Percentiles rank a stretch among this genome's conserved stretches.
Evolutionary conservation across 2,329 filamentous ascomycete genomes (phyloP).

Genomic region (Sporothrix protearum): DNA sequence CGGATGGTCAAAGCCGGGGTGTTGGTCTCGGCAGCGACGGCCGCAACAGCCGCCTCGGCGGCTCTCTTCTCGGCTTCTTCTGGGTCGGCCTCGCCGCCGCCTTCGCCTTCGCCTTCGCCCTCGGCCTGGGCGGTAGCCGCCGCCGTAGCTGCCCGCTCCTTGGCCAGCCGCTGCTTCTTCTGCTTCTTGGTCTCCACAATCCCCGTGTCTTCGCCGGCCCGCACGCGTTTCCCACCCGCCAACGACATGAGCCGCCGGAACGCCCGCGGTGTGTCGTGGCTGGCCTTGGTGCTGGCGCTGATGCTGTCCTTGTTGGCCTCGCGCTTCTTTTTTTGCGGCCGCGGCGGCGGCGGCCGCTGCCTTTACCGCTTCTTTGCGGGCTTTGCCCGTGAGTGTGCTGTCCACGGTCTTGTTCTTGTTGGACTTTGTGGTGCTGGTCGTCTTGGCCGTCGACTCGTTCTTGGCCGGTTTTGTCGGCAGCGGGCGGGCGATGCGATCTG

Average conservation of each 20-base stretch:
- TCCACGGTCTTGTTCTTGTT: background rate
- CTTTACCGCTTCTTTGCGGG: background rate
- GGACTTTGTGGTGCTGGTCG: slow-evolving; percentile 31
- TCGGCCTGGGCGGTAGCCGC: background rate
- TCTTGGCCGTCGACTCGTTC: slow-evolving; percentile 26
- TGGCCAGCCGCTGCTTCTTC: slow-evolving; percentile 35
- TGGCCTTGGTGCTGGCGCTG: slow-evolving; percentile 26
- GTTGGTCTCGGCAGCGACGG: background rate
- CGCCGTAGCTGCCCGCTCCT: slow-evolving; percentile 20
- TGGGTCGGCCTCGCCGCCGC: background rate
- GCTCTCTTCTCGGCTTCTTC: background rate
- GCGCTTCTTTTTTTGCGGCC: slow-evolving; percentile 49
- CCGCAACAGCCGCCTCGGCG: background rate
- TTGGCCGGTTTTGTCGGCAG: slow-evolving; percentile 40
- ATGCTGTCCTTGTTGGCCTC: slow-evolving; percentile 33
- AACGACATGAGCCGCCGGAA: slow-evolving; percentile 83
- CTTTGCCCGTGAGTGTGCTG: background rate
- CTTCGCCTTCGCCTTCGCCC: background rate
- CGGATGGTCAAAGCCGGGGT: slow-evolving; percentile 60
- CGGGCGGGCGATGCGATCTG: slow-evolving; percentile 48
- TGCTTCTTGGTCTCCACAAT: slow-evolving; percentile 32
- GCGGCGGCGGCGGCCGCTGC: background rate
- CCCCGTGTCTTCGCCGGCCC: slow-evolving; percentile 71
- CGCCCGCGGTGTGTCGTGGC: slow-evolving; percentile 81
- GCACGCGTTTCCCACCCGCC: slow-evolving; percentile 57